Evolutionary conservation across 2,329 filamentous ascomycete species (phyloP), one percentile per base, ranked within the genome.

Genomic region (Pseudocercospora pini-densiflorae): DNA sequence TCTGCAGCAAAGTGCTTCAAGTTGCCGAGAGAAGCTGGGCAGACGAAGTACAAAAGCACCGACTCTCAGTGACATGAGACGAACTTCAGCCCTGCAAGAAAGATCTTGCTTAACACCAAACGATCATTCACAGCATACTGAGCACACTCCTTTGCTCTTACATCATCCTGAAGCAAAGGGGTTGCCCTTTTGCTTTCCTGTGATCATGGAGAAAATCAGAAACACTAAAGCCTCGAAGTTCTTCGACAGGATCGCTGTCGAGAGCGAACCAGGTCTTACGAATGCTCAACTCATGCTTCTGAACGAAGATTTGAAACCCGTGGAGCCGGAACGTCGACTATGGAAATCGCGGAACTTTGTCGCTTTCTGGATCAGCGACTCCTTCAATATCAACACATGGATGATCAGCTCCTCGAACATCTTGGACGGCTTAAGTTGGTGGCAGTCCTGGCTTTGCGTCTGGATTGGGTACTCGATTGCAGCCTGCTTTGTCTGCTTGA

Each of bases 301-400:
- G 71, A 97, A 97, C 78, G 81, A 92, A 33, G 72, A 75, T 64
- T 60, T 73, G 61, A 74, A 76, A 64, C 79, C 88, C 74, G 92
- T 97, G 60, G 93, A 96, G 77, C 89, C 88, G 16, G 88, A 87
- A 70, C 88, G 92, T 65, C 88, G 94, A 62, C 88, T 92, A 86
- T 97, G 94, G 93, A 89, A 89, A 19, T 82, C 90, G 31, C 93
- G 91, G 88, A 97, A 97, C 79, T 97, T 93, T 77, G 90, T 97
- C 47, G 91, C 88, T 14, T 78, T 95, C 77, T 94, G 92, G 92
- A 86, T 94, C 74, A 90, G 91, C 31, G 92, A 94, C 79, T 91
- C 88, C 0, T 93, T 94, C 82, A 94, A 94, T 78, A 92, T 95
- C 83, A 75, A 60, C 47, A 57, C 70, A 19, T 69, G 67, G 93